Conservation (phyloP, 768 basidiomycete species). For the Auriscalpium vulgare region DNA sequence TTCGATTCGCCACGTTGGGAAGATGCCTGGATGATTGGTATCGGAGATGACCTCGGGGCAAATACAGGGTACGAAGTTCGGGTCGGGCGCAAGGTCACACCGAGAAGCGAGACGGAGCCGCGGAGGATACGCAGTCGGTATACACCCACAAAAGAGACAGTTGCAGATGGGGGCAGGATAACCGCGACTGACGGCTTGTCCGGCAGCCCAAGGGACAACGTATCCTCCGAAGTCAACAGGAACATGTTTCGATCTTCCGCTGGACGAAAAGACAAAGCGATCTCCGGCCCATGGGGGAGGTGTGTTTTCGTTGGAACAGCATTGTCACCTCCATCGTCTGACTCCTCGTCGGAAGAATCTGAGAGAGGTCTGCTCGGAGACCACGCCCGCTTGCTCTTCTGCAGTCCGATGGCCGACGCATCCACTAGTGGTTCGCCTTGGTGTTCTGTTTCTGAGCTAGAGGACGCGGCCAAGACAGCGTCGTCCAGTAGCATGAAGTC, state of each 20-base stretch:
- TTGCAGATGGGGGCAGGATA: slow-evolving; percentile 38
- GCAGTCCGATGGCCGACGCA: neutral
- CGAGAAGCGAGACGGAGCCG: slow-evolving; percentile 53
- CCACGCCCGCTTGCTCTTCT: slow-evolving; percentile 34
- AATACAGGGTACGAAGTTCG: slow-evolving; percentile 44
- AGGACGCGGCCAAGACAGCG: slow-evolving; percentile 9
- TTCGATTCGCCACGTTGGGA: slow-evolving; percentile 8
- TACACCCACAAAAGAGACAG: slow-evolving; percentile 60
- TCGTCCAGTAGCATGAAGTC: slow-evolving; percentile 21
- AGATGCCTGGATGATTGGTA: slow-evolving; percentile 43
- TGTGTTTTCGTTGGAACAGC: too few species aligned
- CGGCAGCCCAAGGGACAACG: slow-evolving; percentile 21
- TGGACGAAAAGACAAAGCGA: slow-evolving; percentile 47
- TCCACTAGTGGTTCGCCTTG: neutral
- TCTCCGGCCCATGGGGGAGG: too few species aligned
- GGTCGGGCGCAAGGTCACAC: slow-evolving; percentile 40
- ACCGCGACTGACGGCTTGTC: slow-evolving; percentile 30
- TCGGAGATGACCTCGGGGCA: slow-evolving; percentile 72
- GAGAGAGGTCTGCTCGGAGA: slow-evolving; percentile 44
- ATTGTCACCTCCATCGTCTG: slow-evolving; percentile 9
- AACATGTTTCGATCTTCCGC: slow-evolving; percentile 37
- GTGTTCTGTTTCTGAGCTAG: slow-evolving; percentile 23
- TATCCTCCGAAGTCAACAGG: slow-evolving; percentile 33
- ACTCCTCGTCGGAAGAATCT: slow-evolving; percentile 27
- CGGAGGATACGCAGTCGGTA: slow-evolving; percentile 55